Conservation (phyloP, 139 green algal genomes). For the Chlamydomonas sp. region DNA sequence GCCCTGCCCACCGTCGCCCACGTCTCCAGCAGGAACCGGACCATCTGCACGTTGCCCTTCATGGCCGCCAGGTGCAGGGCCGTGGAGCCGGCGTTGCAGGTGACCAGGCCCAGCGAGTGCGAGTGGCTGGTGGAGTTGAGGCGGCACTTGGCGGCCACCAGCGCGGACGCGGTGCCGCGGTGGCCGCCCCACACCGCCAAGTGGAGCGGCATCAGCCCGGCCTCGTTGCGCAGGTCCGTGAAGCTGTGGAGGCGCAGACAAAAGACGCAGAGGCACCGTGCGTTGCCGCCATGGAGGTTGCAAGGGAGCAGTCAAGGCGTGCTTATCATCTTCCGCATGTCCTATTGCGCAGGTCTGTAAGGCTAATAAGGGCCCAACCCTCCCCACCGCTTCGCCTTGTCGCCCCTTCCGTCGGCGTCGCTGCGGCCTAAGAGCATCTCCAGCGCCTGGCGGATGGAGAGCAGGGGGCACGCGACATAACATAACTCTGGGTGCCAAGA, state of each 20-base stretch:
- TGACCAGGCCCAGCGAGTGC: conserved; percentile 38
- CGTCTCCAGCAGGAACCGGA: conserved; percentile 24
- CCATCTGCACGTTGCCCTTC: conserved; percentile 28
- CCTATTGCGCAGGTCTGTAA: no score
- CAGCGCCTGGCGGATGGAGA: background rate
- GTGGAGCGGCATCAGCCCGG: conserved; percentile 38
- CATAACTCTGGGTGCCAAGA: no score
- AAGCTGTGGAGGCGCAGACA: background rate
- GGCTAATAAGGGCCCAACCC: no score
- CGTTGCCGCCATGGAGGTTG: no score
- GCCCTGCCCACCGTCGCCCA: conserved; percentile 25
- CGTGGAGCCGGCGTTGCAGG: conserved; percentile 37
- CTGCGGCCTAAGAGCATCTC: conserved; percentile 19
- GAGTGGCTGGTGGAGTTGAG: conserved; percentile 36
- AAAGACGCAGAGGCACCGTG: no score
- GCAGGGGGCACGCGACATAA: no score
- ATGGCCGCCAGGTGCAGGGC: conserved; percentile 41
- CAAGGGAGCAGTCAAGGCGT: no score
- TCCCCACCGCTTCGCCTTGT: conserved; percentile 34
- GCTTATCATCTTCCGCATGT: no score
- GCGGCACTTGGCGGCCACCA: conserved; percentile 30
- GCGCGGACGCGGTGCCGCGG: background rate
- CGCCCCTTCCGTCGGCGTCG: conserved; percentile 1
- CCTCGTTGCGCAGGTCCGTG: conserved; percentile 43
- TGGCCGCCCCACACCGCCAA: conserved; percentile 31